Base-by-base conservation (phyloP, 1,284 basidiomycete genomes). In the Ustilago cynodontis region DNA sequence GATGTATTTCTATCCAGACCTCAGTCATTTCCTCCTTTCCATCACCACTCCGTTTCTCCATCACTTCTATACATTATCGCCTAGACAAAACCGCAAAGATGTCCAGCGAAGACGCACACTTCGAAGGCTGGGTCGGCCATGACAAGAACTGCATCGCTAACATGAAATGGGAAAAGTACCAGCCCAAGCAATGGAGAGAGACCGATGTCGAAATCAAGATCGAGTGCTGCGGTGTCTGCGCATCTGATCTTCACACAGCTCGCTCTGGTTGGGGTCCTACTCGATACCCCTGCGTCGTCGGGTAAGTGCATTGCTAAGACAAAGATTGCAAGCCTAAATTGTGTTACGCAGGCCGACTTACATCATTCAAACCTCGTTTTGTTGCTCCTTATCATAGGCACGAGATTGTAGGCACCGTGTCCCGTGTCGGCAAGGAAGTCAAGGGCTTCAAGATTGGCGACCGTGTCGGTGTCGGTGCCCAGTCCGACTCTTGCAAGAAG, bases 401-500 rank as follows among this genome's bases (percentile, higher is more conserved):
- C 82, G 91, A 91, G 85, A 91, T 91, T 66, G 87, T 90, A 58
- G 90, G 90, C 8, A 87, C 87, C 13, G 90, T 90, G 29, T 64
- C 77, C n/a, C 67, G 70, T 49, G 79, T 80, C 10, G 80, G 79
- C 13, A 70, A 62, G 20, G 88, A 90, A 47, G 90, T 91, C 43
- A 87, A 85, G 9, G 87, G 87, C 55, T 87, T 91, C 86, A 90
- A 90, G 78, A 87, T 89, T 43, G 90, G 90, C 57, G 89, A 91
- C 78, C 86, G 89, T 11, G 90, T 89, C 59, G 91, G 90, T 60
- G 90, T 91, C 9, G 90, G 91, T 20, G 90, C 90, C 1, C 89
- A 90, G 81, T 87, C 90, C 33, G 87, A 87, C 59, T 87, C 88
- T 18, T 91, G 90, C 86, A 83, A 88, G 62, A 62, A 88, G 20